Evolutionary conservation across 495 filamentous ascomycete genomes (phyloP), one percentile per base, ranked within the genome.

Genomic region (Hypoxylon crocopeplum): DNA sequence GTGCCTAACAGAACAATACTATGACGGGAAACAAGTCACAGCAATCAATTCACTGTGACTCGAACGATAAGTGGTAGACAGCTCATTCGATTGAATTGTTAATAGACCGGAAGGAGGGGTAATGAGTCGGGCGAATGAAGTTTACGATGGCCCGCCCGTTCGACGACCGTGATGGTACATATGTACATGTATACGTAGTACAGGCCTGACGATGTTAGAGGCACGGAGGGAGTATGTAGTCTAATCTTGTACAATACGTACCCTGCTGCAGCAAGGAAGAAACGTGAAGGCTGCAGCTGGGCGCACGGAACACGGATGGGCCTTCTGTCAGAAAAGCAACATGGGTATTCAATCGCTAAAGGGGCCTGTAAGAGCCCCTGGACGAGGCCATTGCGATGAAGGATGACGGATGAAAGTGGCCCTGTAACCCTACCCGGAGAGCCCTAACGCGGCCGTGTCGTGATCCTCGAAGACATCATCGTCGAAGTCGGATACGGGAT

Each of bases 351-450:
- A 30, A 37, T 64, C 61, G 61, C 61, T 64, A 64, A 55, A 59
- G 21, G 55, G 56, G 49, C 61, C 61, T 64, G 61, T 64, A 56
- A 56, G 37, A 59, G 32, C 21, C 55, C 59, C 55, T 42, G 29
- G 16, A 34, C n/a, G 6, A 49, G 12, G 24, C 16, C 13, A 40
- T 24, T 50, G 42, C 48, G 7, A 13, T 44, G 38, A 21, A 54
- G 42, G 57, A 52, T 56, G 48, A 34, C 36, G 29, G 47, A 47
- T 37, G 27, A 42, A 19, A 15, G 49, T 34, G 34, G 34, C 21
- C 54, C 42, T 59, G 55, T 50, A 64, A 64, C 61, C 61, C 61
- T 64, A 64, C 39, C 40, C 42, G 47, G 50, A 44, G 49, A 64
- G 48, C 61, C 61, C 61, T 64, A 64, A 59, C 44, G 41, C 32